Conservation (phyloP, 192 early-diverging fungal species). For the Coemansia sp. region DNA sequence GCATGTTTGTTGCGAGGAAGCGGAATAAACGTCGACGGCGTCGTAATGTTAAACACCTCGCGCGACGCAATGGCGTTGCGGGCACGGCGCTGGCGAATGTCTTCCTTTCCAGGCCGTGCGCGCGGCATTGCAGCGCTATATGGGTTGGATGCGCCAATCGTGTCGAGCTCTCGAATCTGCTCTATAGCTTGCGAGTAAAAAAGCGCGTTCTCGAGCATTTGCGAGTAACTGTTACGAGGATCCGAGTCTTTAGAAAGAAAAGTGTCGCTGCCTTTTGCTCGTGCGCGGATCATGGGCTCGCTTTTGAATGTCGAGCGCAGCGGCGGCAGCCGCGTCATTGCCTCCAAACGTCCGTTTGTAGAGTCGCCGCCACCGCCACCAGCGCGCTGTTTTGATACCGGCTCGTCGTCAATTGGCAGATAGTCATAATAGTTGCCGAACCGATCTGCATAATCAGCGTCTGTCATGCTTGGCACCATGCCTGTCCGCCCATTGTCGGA, state of each 20-base stretch:
- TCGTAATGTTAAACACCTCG: constrained; percentile 41
- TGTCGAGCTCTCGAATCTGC: constrained; percentile 41
- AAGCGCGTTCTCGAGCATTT: constrained; percentile 49
- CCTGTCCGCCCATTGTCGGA: constrained; percentile 9
- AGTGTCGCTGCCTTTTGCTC: not conserved
- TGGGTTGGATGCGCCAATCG: constrained; percentile 17
- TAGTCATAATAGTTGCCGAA: constrained; percentile 41
- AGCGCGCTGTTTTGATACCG: constrained; percentile 14
- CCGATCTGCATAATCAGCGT: constrained; percentile 29
- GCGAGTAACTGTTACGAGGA: constrained; percentile 39
- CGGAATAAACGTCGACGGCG: constrained; percentile 34
- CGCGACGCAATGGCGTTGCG: constrained; percentile 48
- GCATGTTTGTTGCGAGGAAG: constrained; percentile 10
- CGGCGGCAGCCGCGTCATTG: constrained; percentile 10
- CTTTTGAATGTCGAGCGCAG: constrained; percentile 43
- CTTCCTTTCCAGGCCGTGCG: constrained; percentile 42
- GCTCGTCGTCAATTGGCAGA: constrained; percentile 18
- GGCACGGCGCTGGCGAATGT: constrained; percentile 45
- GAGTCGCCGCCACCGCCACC: constrained; percentile 11
- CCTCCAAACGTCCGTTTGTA: not conserved
- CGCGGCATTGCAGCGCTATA: constrained; percentile 28
- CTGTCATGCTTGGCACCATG: constrained; percentile 13
- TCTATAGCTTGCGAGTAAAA: constrained; percentile 50
- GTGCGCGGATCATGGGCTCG: constrained; percentile 33
- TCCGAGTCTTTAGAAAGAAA: constrained; percentile 5